Evolutionary conservation across 306 rosid species (phyloP).

Genomic region (Styphnolobium japonicum): DNA sequence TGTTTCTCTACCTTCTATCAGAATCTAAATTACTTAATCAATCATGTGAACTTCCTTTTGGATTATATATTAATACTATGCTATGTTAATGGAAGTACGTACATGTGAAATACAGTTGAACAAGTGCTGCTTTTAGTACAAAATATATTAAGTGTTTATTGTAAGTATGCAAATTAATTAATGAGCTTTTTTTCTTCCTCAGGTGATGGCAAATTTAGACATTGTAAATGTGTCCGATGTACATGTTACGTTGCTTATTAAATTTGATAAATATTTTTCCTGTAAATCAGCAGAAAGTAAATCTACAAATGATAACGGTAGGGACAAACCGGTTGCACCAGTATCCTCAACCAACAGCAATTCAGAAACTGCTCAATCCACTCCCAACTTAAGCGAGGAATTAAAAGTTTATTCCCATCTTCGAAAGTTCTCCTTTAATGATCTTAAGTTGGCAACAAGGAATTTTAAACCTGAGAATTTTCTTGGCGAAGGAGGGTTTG

Average conservation of each 20-base stretch:
- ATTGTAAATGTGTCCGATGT: neutral
- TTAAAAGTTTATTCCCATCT: constrained; percentile 45
- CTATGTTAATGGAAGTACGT: neutral
- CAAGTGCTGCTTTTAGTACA: neutral
- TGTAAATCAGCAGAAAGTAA: constrained; percentile 34
- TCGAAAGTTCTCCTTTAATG: constrained; percentile 37
- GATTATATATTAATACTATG: neutral
- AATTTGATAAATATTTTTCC: neutral
- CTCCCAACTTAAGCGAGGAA: constrained; percentile 33
- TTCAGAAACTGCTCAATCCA: constrained; percentile 36
- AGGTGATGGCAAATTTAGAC: neutral
- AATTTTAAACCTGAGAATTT: constrained; percentile 42
- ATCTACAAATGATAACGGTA: constrained; percentile 22
- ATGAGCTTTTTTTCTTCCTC: neutral
- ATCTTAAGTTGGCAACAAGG: constrained; percentile 50
- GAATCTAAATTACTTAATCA: too few species aligned
- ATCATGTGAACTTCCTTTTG: too few species aligned
- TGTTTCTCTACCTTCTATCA: too few species aligned
- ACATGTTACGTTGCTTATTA: neutral
- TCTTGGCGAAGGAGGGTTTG: constrained; percentile 65
- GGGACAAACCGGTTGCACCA: constrained; percentile 22
- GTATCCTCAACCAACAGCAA: constrained; percentile 35
- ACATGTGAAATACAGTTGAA: neutral
- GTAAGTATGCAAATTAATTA: neutral
- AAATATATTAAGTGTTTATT: neutral